Evolutionary conservation across 768 basidiomycete species (phyloP).

Genomic region (Lactarius psammicola): DNA sequence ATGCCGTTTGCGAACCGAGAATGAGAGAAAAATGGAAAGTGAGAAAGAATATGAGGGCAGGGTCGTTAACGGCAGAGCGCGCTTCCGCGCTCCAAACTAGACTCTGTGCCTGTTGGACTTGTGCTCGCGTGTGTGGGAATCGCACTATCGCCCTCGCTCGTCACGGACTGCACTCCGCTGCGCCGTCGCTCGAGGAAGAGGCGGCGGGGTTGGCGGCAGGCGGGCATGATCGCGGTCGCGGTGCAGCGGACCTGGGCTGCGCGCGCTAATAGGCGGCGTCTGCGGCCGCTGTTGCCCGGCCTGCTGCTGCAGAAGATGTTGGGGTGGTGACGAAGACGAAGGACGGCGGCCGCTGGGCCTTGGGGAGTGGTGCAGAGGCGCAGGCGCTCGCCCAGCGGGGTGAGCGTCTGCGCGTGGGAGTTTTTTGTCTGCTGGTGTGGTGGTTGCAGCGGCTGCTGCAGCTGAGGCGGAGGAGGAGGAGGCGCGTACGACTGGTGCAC

Average conservation of each 20-base stretch:
- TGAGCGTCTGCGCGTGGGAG: slow-evolving; percentile 31
- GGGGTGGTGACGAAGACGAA: slow-evolving; percentile 18
- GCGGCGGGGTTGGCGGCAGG: slow-evolving; percentile 14
- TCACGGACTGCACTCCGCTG: slow-evolving; percentile 14
- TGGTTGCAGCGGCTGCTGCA: slow-evolving; percentile 24
- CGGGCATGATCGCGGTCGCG: background rate
- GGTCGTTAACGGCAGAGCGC: background rate
- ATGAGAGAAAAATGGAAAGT: background rate
- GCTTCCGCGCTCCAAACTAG: background rate
- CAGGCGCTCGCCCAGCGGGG: slow-evolving; percentile 33
- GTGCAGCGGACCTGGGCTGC: slow-evolving; percentile 12
- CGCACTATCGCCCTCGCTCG: slow-evolving; percentile 19
- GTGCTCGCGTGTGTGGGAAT: background rate
- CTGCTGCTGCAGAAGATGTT: slow-evolving; percentile 11
- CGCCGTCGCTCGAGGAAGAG: slow-evolving; percentile 6
- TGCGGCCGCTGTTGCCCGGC: slow-evolving; percentile 9
- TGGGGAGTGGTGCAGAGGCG: slow-evolving; percentile 24
- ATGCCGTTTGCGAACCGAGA: background rate
- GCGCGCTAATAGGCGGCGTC: slow-evolving; percentile 22
- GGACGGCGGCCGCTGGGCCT: slow-evolving; percentile 30
- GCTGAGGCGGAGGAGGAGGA: slow-evolving; percentile 24
- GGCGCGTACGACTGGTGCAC: slow-evolving; percentile 24
- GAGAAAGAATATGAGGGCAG: background rate
- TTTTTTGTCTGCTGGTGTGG: slow-evolving; percentile 28
- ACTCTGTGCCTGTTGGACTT: background rate